These are phyloP conservation scores for Flaveria floridana DNA, from an alignment of 140 eudicot genomes.

Conservation along the genomic window DNA sequence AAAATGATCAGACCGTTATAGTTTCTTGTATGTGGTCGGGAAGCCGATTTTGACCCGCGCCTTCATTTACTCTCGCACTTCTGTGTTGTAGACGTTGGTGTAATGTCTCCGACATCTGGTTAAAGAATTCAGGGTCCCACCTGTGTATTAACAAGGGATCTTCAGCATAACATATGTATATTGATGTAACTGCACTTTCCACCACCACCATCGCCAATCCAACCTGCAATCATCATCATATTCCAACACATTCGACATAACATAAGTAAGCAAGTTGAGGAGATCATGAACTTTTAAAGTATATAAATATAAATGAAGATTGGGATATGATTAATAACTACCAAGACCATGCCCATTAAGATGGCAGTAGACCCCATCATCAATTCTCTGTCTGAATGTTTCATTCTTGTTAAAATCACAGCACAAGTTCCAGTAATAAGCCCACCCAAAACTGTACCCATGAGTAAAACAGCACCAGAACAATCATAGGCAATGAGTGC, in stretches of 20 bases:
- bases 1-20: slow-evolving; percentile 32
- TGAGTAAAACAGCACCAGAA: slow-evolving; percentile 88
- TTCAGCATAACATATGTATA: slow-evolving; percentile 86
- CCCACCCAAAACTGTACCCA: slow-evolving; percentile 90
- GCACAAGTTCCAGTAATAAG: slow-evolving; percentile 87
- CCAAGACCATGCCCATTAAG: slow-evolving; percentile 96
- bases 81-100: slow-evolving; percentile 88
- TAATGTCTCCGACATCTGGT: slow-evolving; percentile 71
- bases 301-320: neutral
- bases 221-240: slow-evolving; percentile 40
- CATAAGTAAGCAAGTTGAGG: neutral
- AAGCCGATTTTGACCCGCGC: slow-evolving; percentile 44
- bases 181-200: slow-evolving; percentile 92
- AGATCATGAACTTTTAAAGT: slow-evolving; percentile 7
- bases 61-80: slow-evolving; percentile 76
- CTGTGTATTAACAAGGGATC: slow-evolving; percentile 76
- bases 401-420: slow-evolving; percentile 60
- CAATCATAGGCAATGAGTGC: slow-evolving; percentile 93
- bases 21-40: slow-evolving; percentile 54
- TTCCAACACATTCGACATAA: neutral
- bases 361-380: slow-evolving; percentile 91
- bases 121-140: slow-evolving; percentile 82
- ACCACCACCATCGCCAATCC: slow-evolving; percentile 95
- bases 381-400: slow-evolving; percentile 60
- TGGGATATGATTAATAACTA: slow-evolving; percentile 30